These are phyloP conservation scores for Neurospora terricola DNA, from an alignment of 495 filamentous ascomycete species.

Conservation along the genomic window DNA sequence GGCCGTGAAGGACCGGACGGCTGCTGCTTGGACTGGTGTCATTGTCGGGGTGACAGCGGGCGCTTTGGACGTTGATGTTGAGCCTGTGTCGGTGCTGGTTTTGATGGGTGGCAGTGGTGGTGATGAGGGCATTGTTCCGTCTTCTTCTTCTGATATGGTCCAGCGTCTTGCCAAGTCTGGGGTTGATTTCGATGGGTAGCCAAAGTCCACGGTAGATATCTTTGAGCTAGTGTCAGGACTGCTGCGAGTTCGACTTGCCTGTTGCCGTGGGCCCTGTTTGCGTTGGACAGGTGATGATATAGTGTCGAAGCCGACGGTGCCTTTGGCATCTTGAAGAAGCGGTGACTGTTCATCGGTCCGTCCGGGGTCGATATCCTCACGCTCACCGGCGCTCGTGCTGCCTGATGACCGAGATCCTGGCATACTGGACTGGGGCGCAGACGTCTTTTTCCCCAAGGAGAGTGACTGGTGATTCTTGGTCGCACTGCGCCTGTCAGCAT, in stretches of 20 bases:
- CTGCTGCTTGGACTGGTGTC: neutral
- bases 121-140: neutral
- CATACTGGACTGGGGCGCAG: neutral
- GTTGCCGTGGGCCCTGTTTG: neutral
- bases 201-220: neutral
- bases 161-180: neutral
- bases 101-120: neutral
- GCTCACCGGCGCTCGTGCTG: neutral
- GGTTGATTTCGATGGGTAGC: neutral
- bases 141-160: neutral
- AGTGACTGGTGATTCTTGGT: neutral
- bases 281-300: neutral
- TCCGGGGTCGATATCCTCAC: neutral
- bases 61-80: neutral
- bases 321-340: neutral
- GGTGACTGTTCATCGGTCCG: neutral
- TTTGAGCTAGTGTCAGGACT: neutral
- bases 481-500: neutral
- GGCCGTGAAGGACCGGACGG: neutral
- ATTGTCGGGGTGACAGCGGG: neutral
- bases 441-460: neutral
- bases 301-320: neutral
- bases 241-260: neutral
- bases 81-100: neutral
- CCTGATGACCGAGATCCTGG: neutral